Conservation (phyloP, 148 eudicot species). For the Limonium bicolor region DNA sequence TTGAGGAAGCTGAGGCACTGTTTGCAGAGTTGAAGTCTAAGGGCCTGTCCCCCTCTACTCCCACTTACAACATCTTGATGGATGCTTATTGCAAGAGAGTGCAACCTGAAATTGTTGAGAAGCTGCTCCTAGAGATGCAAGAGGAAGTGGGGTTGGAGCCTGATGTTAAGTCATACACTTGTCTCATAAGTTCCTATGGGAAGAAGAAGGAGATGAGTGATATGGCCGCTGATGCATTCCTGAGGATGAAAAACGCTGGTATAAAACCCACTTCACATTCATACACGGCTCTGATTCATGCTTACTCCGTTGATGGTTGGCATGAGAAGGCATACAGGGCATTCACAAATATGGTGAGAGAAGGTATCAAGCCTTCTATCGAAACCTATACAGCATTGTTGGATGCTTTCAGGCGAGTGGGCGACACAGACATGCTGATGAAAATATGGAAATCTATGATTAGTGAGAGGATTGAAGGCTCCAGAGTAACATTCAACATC, state of each 20-base stretch:
- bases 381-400: conserved; percentile 86
- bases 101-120: conserved; percentile 81
- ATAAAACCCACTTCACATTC: conserved; percentile 80
- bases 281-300: conserved; percentile 80
- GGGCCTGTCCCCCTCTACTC: conserved; percentile 49
- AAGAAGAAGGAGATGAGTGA: conserved; percentile 79
- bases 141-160: conserved; percentile 44
- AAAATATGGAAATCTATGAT: conserved; percentile 83
- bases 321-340: conserved; percentile 79
- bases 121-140: conserved; percentile 64
- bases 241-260: conserved; percentile 74
- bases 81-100: conserved; percentile 81
- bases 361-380: conserved; percentile 64
- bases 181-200: conserved; percentile 79
- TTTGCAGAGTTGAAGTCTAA: conserved; percentile 68
- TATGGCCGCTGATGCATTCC: conserved; percentile 81
- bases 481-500: conserved; percentile 68
- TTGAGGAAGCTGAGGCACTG: conserved; percentile 92
- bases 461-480: conserved; percentile 53
- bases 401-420: conserved; percentile 84
- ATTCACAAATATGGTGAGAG: conserved; percentile 64
- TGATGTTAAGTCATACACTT: conserved; percentile 71
- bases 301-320: conserved; percentile 66
- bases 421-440: conserved; percentile 65
- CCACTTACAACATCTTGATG: conserved; percentile 72